Percentiles rank a stretch among this genome's conserved stretches.
phyloP scores from a whole-genome alignment of 129 eudicot species.

The Tanacetum coccineum region DNA sequence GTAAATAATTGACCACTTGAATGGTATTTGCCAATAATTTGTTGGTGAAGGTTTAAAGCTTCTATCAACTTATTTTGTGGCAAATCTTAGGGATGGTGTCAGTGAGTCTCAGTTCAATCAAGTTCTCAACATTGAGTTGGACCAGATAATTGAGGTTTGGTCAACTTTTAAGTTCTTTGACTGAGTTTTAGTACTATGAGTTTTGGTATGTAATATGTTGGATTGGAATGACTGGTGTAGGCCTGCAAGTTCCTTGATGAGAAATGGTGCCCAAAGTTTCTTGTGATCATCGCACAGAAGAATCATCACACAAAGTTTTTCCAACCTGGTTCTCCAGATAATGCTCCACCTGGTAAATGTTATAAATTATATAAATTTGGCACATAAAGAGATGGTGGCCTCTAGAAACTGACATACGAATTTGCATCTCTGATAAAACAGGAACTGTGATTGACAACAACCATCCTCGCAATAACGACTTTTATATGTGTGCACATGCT shows the following conservation, averaged over 20 bases:
- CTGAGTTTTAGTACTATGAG: not conserved
- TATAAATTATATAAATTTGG: not conserved
- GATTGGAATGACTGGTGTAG: too few relatives aligned
- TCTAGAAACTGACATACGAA: not conserved
- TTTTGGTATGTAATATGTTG: too few relatives aligned
- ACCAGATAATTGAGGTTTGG: constrained; percentile 77
- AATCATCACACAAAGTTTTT: constrained; percentile 87
- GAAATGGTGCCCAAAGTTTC: too few relatives aligned
- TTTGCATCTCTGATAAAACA: too few relatives aligned
- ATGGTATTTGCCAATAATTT: not conserved
- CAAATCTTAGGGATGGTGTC: too few relatives aligned
- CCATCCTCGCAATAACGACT: too few relatives aligned
- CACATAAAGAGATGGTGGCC: too few relatives aligned
- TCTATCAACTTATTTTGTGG: not conserved
- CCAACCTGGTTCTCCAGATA: constrained; percentile 54
- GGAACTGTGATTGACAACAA: too few relatives aligned
- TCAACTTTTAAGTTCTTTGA: not conserved
- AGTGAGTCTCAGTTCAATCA: constrained; percentile 84
- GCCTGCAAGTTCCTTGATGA: too few relatives aligned
- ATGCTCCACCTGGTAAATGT: constrained; percentile 72
- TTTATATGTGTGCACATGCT: constrained; percentile 75
- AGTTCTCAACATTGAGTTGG: constrained; percentile 72
- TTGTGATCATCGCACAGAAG: too few relatives aligned
- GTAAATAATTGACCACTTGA: constrained; percentile 24
- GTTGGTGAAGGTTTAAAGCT: not conserved